Conservation (phyloP, 805 yeast species). For the Vanderwaltozyma polyspora region DNA sequence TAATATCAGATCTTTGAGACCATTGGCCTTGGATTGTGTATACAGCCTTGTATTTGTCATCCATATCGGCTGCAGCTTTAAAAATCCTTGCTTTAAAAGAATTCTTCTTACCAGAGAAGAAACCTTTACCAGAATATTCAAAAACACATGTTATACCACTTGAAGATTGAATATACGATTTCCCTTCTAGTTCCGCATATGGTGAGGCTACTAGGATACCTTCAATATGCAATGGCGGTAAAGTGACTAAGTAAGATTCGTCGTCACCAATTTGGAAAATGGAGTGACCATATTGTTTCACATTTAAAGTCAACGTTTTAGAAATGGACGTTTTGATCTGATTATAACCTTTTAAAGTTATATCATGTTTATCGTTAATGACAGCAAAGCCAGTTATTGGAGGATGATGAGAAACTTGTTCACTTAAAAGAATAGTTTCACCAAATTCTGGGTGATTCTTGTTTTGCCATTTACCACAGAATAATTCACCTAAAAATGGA, state of each 20-base stretch:
- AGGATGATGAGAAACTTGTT: conserved; percentile 96
- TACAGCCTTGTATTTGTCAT: conserved; percentile 50
- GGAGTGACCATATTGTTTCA: conserved; percentile 90
- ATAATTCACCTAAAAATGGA: conserved; percentile 91
- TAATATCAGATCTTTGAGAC: conserved; percentile 65
- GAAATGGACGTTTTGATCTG: conserved; percentile 79
- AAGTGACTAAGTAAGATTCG: conserved; percentile 69
- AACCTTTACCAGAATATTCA: conserved; percentile 87
- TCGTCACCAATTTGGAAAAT: conserved; percentile 45
- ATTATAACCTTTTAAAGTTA: conserved; percentile 75
- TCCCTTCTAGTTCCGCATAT: conserved; percentile 87
- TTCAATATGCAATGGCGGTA: conserved; percentile 91
- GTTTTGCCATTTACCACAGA: conserved; percentile 80
- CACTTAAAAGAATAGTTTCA: conserved; percentile 70
- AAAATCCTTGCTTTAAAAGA: conserved; percentile 77
- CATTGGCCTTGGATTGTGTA: conserved; percentile 86
- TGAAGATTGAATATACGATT: conserved; percentile 72
- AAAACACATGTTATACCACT: conserved; percentile 62
- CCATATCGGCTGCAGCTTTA: conserved; percentile 39
- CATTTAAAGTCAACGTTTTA: conserved; percentile 62
- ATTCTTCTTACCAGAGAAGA: conserved; percentile 90
- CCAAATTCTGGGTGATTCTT: conserved; percentile 44
- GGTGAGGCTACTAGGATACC: conserved; percentile 88
- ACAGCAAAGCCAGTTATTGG: conserved; percentile 92
- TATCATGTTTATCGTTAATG: conserved; percentile 57